phyloP scores from a whole-genome alignment of 495 filamentous ascomycete genomes.

The Talaromyces ruber region DNA sequence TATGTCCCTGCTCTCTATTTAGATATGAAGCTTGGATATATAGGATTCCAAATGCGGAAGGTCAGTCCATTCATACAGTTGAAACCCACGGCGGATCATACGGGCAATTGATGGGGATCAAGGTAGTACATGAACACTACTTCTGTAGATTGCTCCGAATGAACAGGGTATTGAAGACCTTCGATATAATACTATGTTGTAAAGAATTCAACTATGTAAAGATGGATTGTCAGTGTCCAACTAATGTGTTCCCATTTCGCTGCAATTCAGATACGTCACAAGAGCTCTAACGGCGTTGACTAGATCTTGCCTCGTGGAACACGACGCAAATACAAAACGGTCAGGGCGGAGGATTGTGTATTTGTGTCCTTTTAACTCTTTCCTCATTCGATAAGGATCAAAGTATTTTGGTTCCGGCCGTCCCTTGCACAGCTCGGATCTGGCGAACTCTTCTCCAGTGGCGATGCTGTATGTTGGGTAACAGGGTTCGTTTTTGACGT shows the following conservation, averaged over 20 bases:
- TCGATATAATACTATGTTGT: no score
- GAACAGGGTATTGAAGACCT: no score
- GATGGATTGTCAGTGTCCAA: background rate
- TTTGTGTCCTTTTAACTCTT: constrained; percentile 1
- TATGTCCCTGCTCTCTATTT: no score
- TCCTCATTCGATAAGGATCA: constrained; percentile 12
- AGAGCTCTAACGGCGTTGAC: background rate
- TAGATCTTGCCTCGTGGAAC: constrained; percentile 10
- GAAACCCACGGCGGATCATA: no score
- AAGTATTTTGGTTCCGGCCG: constrained; percentile 16
- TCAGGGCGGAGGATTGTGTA: constrained; percentile 19
- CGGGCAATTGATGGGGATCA: no score
- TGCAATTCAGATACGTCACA: background rate
- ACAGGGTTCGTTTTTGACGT: background rate
- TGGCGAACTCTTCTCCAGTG: constrained; percentile 14
- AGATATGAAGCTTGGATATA: no score
- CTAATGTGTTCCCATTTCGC: background rate
- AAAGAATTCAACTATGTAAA: no score
- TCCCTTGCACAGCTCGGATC: constrained; percentile 13
- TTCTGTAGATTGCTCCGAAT: no score
- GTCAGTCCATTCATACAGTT: no score
- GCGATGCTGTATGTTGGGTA: constrained; percentile 12
- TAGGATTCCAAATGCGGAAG: no score
- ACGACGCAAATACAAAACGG: constrained; percentile 20
- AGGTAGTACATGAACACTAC: no score